Evolutionary conservation across 768 basidiomycete genomes (phyloP).

Genomic region (Suillus alpinus): DNA sequence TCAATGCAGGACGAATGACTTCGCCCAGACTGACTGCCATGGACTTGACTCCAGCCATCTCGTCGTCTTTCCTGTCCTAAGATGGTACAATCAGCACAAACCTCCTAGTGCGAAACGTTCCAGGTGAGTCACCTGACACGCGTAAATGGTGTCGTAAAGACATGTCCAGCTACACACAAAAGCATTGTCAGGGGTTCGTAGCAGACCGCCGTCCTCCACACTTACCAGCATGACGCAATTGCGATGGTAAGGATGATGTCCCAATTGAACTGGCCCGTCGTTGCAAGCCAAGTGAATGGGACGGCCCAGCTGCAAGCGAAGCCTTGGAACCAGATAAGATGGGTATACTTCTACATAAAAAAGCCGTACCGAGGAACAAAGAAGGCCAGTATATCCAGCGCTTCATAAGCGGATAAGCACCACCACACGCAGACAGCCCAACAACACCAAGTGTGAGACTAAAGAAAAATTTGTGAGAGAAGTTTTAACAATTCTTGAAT

Average conservation of each 20-base stretch:
- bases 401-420: slow-evolving; percentile 27
- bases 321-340: not conserved
- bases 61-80: not conserved
- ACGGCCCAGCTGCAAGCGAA: not conserved
- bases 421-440: not conserved
- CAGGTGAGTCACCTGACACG: no score
- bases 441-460: not conserved
- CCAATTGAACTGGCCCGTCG: not conserved
- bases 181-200: not conserved
- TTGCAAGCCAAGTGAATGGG: not conserved
- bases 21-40: not conserved
- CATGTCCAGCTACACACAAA: not conserved
- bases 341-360: not conserved
- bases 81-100: not conserved
- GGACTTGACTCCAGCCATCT: not conserved
- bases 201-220: not conserved
- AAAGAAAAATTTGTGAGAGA: not conserved
- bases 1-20: not conserved
- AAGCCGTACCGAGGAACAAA: slow-evolving; percentile 23
- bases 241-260: not conserved
- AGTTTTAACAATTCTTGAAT: not conserved
- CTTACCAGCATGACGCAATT: not conserved
- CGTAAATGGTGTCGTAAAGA: no score
- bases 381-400: slow-evolving; percentile 27
- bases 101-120: not conserved